Evolutionary conservation across 768 basidiomycete species (phyloP), one percentile per base, ranked within the genome.

Genomic region (Boletus pseudopeckii): DNA sequence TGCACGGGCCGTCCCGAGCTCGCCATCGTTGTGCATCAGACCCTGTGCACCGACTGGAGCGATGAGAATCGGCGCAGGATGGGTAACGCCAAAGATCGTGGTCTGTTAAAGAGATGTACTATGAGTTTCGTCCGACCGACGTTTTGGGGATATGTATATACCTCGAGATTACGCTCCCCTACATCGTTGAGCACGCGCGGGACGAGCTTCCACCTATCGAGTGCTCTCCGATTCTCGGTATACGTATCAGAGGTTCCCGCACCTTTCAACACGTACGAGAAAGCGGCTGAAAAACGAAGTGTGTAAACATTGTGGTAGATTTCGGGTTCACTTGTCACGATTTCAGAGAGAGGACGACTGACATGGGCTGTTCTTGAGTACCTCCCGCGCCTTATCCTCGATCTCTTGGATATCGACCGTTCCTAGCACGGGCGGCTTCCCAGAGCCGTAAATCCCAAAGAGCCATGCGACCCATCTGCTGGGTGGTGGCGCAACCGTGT

Each of bases 241-340:
- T 84, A 79, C 4, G 91, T 92, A 26, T 77, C 73, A 52, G 75
- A 72, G 5, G 81, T 79, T 0, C 91, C 90, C 5, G 90, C 89
- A 58, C 81, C 83, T 44, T 86, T 87, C 50, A 76, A 75, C 5
- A 85, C 82, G 61, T 90, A 92, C 66, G 78, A 70, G 72, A 84
- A 92, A 9, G 86, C 77, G 66, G 39, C 82, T 88, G 75, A 4
- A 4, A 43, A 37, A 37, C 4, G 10, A 52, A 33, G 13, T 1
- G 5, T 1, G 49, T 24, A 9, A 52, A 33, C 26, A 11, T 20
- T 20, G 22, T 9, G 1, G 17, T 18, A 3, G 24, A 17, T 9
- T 9, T 50, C 20, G 10, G 17, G 9, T 20, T 36, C 56, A 15
- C 24, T 1, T 13, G n/a, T 32, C 36, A 32, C 10, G 2, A 4